These are phyloP conservation scores for Moniliophthora roreri DNA, from an alignment of 1,284 basidiomycete genomes.

Conservation along the genomic window DNA sequence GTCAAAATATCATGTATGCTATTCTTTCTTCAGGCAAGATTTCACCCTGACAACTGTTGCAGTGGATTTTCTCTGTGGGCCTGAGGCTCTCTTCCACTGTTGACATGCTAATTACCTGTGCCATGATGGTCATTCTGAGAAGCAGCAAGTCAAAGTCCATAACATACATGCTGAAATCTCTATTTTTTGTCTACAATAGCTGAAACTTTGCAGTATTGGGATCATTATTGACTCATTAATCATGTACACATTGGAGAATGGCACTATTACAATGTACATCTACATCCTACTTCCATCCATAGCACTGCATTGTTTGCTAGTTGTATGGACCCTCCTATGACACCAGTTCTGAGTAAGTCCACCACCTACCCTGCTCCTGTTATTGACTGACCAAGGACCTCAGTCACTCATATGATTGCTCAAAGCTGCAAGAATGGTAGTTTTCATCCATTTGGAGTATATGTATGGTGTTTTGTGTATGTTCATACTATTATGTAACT, in stretches of 20 bases:
- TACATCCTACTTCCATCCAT: too few relatives aligned
- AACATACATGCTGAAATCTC: background rate
- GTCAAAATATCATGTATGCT: background rate
- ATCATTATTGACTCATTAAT: conserved; percentile 4
- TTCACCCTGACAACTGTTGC: background rate
- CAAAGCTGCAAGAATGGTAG: too few relatives aligned
- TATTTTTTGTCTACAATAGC: background rate
- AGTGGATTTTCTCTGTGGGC: conserved; percentile 8
- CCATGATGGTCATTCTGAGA: conserved; percentile 7
- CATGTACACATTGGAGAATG: conserved; percentile 9
- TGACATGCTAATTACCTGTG: conserved; percentile 7
- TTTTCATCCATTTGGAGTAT: too few relatives aligned
- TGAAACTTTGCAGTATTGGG: background rate
- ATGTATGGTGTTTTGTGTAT: too few relatives aligned
- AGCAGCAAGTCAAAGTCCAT: background rate
- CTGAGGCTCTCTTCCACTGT: conserved; percentile 7
- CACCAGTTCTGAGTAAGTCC: too few relatives aligned
- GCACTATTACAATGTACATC: conserved; percentile 10
- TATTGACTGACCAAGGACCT: too few relatives aligned
- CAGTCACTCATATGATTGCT: too few relatives aligned
- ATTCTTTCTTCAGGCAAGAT: background rate
- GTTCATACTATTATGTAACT: too few relatives aligned
- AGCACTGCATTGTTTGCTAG: background rate
- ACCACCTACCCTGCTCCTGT: too few relatives aligned
- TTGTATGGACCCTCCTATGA: too few relatives aligned